Evolutionary conservation across 169 alveolate species (phyloP), one percentile per base, ranked within the genome.

Genomic region (Eimeria acervulina): DNA sequence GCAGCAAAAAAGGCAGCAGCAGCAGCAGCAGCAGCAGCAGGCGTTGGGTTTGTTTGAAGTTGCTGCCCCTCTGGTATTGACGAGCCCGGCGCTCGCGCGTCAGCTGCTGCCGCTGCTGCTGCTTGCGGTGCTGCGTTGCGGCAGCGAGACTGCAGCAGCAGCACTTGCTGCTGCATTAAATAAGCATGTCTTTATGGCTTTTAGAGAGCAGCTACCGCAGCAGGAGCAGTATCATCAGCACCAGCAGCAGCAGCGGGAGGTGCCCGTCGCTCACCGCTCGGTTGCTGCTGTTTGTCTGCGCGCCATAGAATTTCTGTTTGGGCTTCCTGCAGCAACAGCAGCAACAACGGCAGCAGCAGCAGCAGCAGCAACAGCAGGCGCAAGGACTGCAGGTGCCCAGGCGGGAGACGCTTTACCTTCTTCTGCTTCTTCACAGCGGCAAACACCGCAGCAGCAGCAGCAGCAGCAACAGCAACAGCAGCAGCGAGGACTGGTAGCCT

Each of bases 21-120:
- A 76, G 87, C 87, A 21, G 55, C 87, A 76, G 87, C 87, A 76
- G 59, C 51, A 23, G 61, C 87, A 36, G 59, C 87, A 76, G 61
- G 33, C 59, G 33, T 33, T 76, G 87, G 87, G 87, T 33, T 76
- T 76, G 21, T 76, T n/a, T 76, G 59, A 76, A 23, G 87, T 42
- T 36, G 87, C 87, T 12, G 87, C 87, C 8, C 87, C 59, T 13
- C 21, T 76, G 44, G 87, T 76, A 44, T 6, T 40, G 19, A 42
- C 44, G 15, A 76, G 87, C 31, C 87, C 87, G 63, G 51, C 13
- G 87, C 55, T 76, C 55, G 87, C 87, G 55, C 87, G 87, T 7
- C 51, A 36, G 87, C 87, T 76, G 51, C 59, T 76, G 87, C 87
- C 87, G 87, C 87, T 76, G 87, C 59, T 51, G 59, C 59, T 51